These are phyloP conservation scores for Candida pseudocylindracea DNA, from an alignment of 1,139 yeast genomes.

Conservation along the genomic window DNA sequence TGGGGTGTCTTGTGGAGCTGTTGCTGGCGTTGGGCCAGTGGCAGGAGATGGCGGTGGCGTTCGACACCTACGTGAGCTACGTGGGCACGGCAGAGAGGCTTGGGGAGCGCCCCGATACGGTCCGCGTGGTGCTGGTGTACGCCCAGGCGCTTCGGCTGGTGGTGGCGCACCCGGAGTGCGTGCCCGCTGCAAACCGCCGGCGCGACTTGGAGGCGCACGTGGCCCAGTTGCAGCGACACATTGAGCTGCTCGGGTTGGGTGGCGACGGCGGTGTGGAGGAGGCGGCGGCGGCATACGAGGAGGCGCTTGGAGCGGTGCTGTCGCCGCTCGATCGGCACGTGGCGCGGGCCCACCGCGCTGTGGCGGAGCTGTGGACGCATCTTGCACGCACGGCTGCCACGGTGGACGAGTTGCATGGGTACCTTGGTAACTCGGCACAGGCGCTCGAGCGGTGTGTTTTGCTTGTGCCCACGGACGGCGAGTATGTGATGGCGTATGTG, in stretches of 20 bases:
- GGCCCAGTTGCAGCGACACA: not conserved
- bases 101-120: slow-evolving; percentile 13
- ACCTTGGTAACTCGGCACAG: slow-evolving; percentile 12
- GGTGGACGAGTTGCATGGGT: slow-evolving; percentile 13
- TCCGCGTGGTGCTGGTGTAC: slow-evolving; percentile 15
- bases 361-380: slow-evolving; percentile 8
- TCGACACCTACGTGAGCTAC: slow-evolving; percentile 15
- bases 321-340: slow-evolving; percentile 14
- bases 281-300: not conserved
- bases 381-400: slow-evolving; percentile 17
- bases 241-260: not conserved
- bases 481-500: slow-evolving; percentile 15
- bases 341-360: slow-evolving; percentile 11
- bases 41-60: slow-evolving; percentile 23
- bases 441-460: slow-evolving; percentile 12
- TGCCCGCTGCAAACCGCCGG: not conserved
- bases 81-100: slow-evolving; percentile 14
- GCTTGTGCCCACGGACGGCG: slow-evolving; percentile 15
- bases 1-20: slow-evolving; percentile 12
- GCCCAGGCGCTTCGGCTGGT: slow-evolving; percentile 9
- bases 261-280: not conserved
- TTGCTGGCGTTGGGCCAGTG: slow-evolving; percentile 15
- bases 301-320: slow-evolving; percentile 8
- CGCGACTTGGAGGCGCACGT: not conserved
- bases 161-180: not conserved